Evolutionary conservation across 768 basidiomycete species (phyloP).

Genomic region (Auricularia sp.): DNA sequence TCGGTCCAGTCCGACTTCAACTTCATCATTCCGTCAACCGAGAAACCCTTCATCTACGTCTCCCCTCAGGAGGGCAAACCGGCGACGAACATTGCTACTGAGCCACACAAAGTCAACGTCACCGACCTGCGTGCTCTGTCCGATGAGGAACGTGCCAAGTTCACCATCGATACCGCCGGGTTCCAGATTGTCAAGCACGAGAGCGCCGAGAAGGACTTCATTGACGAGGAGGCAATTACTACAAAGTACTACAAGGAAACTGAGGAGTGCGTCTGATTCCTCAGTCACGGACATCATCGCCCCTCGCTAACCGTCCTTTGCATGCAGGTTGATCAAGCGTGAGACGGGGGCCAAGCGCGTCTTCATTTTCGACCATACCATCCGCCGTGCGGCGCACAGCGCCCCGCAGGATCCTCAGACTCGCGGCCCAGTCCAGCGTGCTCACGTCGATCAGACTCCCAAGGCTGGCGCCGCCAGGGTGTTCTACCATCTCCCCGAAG

Average conservation of each 20-base stretch:
- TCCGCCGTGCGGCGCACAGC: conserved; percentile 3
- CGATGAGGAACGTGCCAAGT: conserved; percentile 2
- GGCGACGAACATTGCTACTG: conserved; percentile 3
- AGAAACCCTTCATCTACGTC: conserved; percentile 3
- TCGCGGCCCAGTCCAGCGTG: conserved; percentile 9
- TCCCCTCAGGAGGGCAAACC: not conserved
- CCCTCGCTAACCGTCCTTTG: not conserved
- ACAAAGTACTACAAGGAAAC: not conserved
- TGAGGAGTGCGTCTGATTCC: not conserved
- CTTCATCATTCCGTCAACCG: conserved; percentile 7
- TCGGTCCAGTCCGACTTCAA: conserved; percentile 2
- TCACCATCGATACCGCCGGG: conserved; percentile 24
- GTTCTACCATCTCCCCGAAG: conserved; percentile 31
- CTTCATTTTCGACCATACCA: conserved; percentile 7
- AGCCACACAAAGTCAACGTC: not conserved
- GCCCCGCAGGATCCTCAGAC: conserved; percentile 11
- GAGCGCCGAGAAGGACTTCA: conserved; percentile 20
- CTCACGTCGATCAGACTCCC: conserved; percentile 39
- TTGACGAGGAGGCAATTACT: not conserved
- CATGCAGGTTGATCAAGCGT: not conserved
- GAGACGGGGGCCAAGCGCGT: conserved; percentile 8
- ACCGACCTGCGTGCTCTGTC: conserved; percentile 8
- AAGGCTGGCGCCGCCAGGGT: conserved; percentile 32
- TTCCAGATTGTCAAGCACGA: conserved; percentile 22
- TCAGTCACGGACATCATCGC: not conserved